A percentile compares a stretch with the other conserved stretches of the same genome.
Conservation (phyloP, 129 eudicot genomes). For the Helianthus tuberosus region DNA sequence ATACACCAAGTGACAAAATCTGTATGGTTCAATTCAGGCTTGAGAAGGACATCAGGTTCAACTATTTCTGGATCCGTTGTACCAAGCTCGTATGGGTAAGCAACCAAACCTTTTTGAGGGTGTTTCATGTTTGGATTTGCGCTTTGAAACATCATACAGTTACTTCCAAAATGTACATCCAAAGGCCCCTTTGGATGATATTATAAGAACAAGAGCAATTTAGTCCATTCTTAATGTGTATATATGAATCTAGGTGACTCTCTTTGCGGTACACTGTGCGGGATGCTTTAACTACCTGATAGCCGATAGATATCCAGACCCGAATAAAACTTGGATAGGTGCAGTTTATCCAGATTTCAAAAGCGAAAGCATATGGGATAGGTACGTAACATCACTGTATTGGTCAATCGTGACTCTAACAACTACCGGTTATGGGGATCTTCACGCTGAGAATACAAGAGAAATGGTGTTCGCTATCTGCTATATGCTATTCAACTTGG, state of each 20-base stretch:
- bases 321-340: constrained; percentile 86
- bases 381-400: constrained; percentile 74
- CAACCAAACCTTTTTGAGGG: background rate
- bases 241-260: constrained; percentile 66
- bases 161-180: background rate
- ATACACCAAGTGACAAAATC: constrained; percentile 30
- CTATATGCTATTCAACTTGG: constrained; percentile 88
- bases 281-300: constrained; percentile 89
- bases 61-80: constrained; percentile 94
- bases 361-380: constrained; percentile 62
- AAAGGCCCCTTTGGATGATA: background rate
- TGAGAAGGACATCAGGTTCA: constrained; percentile 93
- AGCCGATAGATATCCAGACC: constrained; percentile 90
- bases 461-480: constrained; percentile 87
- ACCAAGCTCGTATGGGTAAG: constrained; percentile 85
- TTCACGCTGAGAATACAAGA: constrained; percentile 80
- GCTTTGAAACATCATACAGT: background rate
- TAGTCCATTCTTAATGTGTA: constrained; percentile 21
- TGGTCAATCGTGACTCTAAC: constrained; percentile 93
- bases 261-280: constrained; percentile 90
- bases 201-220: background rate
- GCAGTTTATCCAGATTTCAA: constrained; percentile 77
- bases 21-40: constrained; percentile 59
- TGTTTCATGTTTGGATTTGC: background rate
- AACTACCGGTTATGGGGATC: constrained; percentile 93